Base-by-base conservation (phyloP, 768 basidiomycete species). In the Trametes sanguinea region DNA sequence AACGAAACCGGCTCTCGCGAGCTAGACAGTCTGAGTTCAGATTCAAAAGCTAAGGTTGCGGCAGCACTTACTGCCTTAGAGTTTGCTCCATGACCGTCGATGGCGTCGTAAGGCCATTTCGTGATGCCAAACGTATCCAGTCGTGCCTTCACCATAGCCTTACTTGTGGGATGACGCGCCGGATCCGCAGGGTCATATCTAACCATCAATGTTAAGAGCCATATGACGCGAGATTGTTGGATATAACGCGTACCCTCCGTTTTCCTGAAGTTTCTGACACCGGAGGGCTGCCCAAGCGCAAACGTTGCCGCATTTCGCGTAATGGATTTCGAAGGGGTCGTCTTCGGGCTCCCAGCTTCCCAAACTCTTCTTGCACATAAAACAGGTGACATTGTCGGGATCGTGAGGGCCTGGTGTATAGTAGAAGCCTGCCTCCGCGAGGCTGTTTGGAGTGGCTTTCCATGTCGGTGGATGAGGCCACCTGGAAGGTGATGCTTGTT, bases 391-490 rank as follows among this genome's bases (percentile, higher is more conserved):
- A 67, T 84, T 87, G 74, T 95, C 92, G 14, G 77, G 78, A 62
- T 88, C 86, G 27, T 85, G 83, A 61, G 78, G 76, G 65, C 82
- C 84, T 0, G 92, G 92, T 64, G 80, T 80, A 75, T 82, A 95
- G 79, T 85, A 95, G 77, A 96, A 98, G 8, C 95, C 95, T 2
- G 95, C 95, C 65, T 89, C 86, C 2, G 95, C 89, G 14, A 98
- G 84, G 3, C 83, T 80, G 55, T 81, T 75, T 1, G 95, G 87
- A 53, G 84, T 94, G 48, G 95, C 88, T 53, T 76, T 75, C 72
- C 85, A 91, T 16, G 76, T 68, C 0, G 73, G 45, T 0, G 89
- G 83, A 66, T 95, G 91, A 0, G 94, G 89, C 92, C 94, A 98
- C 75, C 85, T 89, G 51, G 78, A 58, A n/a, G 84, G 66, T 1